Evolutionary conservation across 768 basidiomycete genomes (phyloP), one percentile per base, ranked within the genome.

Genomic region (Trametes coccinea): DNA sequence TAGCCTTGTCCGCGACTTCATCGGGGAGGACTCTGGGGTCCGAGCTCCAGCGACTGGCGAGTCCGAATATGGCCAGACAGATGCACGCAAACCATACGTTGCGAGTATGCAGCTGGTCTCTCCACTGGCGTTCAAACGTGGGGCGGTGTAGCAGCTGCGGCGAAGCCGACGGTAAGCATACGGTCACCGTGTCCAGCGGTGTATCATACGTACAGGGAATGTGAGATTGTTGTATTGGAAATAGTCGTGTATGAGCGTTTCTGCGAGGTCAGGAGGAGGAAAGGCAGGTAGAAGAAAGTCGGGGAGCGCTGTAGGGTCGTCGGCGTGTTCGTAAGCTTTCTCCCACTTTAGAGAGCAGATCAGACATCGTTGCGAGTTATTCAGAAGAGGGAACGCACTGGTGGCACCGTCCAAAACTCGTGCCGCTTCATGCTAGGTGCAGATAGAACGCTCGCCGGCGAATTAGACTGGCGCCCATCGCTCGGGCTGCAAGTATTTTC

Each of bases 201-300:
- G 34, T 5, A 6, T 11, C 6, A 37, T 37, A 41, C 56, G n/a
- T 52, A 60, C 62, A 6, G 91, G 90, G 56, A 85, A 78, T 39
- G 83, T 76, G 31, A 71, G 67, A 67, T 93, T 89, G 52, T 80
- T 72, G 60, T 86, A 78, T 2, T 74, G 65, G 66, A 96, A 96
- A 70, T 85, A 94, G 31, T 87, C 75, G 41, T 83, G 75, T 64
- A 95, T 83, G 33, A 97, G 78, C 16, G 66, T 70, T 31, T 73
- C 68, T 7, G 81, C 81, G 16, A 93, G 82, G 60, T 88, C 86
- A 14, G 73, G 68, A 0, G 90, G 83, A 41, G 92, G 93, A 50
- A 90, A 87, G 2, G 69, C 76, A 72, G 44, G 70, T 63, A 14
- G 81, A 66, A 61, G 78, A 71, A 46, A 69, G 64, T 57, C 56